Evolutionary conservation across 257 asterid genomes (phyloP), one percentile per base, ranked within the genome.

Genomic region (Echium plantagineum): DNA sequence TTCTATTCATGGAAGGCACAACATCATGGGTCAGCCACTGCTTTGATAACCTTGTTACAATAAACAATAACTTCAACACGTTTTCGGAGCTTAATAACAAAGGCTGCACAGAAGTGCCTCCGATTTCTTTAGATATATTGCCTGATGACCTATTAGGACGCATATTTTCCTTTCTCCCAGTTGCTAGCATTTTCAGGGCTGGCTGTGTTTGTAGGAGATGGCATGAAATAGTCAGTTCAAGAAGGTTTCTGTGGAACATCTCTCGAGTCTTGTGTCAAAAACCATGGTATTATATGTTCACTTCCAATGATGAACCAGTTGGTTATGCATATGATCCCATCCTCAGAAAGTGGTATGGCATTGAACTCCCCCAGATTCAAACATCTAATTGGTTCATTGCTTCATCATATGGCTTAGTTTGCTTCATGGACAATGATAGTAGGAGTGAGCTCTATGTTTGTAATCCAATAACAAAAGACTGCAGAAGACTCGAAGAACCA

Each of bases 201-300:
- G 81, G 97, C 49, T 80, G 73, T 54, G 99, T 89, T 26, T 84
- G 94, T 32, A 89, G 78, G 75, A 81, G 94, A 69, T 93, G 99
- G 99, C 62, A 79, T 0, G 94, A 83, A 64, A 84, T 89, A 47
- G 90, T 93, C 15, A 68, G 73, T 24, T 93, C 96, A 3, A 79
- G 77, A 64, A 76, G 89, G 63, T 93, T 93, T 63, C 71, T 80
- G 0, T 83, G 94, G 89, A 81, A 83, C 57, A 69, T 73, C 67
- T 71, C 94, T 52, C 81, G 72, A 6, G 63, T 64, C 48, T 67
- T 66, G 30, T 52, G 84, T 1, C 89, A 83, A 21, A 89, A 85
- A 70, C 97, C 99, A 3, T 89, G 96, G 97, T 93, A 89, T 74
- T 93, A 89, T 71, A 93, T 93, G 97, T 93, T 93, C 75, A 93